Conservation (phyloP, 345 rosid genomes). For the Syzygium jambos region DNA sequence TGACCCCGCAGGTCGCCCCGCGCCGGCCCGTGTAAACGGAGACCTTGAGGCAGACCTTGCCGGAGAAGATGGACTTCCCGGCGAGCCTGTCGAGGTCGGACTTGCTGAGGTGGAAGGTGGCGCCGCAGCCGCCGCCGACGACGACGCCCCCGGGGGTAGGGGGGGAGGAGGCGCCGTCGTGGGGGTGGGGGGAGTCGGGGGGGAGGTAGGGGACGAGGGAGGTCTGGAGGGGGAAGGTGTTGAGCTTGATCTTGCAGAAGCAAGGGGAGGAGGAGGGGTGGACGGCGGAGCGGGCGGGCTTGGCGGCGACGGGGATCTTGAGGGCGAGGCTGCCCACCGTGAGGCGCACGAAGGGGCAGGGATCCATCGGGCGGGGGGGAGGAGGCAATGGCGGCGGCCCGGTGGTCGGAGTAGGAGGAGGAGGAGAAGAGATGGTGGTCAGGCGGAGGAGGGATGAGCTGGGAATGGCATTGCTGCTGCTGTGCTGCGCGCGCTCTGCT, state of each 20-base stretch:
- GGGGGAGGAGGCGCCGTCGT: slow-evolving; percentile 22
- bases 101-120: slow-evolving; percentile 69
- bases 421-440: neutral
- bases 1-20: slow-evolving; percentile 66
- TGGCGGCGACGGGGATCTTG: slow-evolving; percentile 58
- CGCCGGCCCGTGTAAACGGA: slow-evolving; percentile 62
- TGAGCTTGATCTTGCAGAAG: slow-evolving; percentile 74
- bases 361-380: slow-evolving; percentile 48
- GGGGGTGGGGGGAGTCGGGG: slow-evolving; percentile 32
- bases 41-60: slow-evolving; percentile 43
- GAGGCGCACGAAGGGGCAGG: slow-evolving; percentile 83
- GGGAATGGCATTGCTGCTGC: neutral
- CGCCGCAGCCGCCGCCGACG: slow-evolving; percentile 27
- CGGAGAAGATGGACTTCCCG: slow-evolving; percentile 53
- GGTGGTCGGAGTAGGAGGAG: neutral
- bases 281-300: slow-evolving; percentile 61
- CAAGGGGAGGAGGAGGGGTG: slow-evolving; percentile 80
- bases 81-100: slow-evolving; percentile 51
- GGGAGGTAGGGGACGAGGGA: slow-evolving; percentile 60
- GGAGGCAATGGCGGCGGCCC: neutral
- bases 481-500: neutral
- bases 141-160: slow-evolving; percentile 6
- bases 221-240: slow-evolving; percentile 50
- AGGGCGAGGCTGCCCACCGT: slow-evolving; percentile 66
- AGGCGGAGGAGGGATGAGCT: neutral